These are phyloP conservation scores for Trypanosoma cruzi DNA, from an alignment of 208 protist genomes.

Conservation along the genomic window DNA sequence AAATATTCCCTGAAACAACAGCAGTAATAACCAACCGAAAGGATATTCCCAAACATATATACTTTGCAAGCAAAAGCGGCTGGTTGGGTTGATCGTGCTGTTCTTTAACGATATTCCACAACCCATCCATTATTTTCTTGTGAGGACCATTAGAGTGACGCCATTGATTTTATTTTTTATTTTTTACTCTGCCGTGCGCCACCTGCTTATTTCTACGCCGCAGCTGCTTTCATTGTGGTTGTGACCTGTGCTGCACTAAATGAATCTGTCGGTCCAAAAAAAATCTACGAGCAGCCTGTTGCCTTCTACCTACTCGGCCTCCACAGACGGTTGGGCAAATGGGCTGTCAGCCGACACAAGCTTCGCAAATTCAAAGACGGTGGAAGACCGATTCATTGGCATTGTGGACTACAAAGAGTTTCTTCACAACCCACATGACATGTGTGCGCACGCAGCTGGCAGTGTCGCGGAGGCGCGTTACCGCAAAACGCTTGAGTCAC, in stretches of 20 bases:
- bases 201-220: background rate
- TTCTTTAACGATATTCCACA: background rate
- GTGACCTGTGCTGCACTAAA: background rate
- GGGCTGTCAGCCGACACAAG: background rate
- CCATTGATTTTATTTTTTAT: background rate
- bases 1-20: background rate
- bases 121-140: background rate
- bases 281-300: background rate
- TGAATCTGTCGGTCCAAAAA: background rate
- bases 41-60: background rate
- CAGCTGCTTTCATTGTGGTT: background rate
- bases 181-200: background rate
- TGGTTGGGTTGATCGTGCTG: background rate
- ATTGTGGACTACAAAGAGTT: constrained; percentile 28
- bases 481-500: constrained; percentile 19
- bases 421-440: constrained; percentile 21
- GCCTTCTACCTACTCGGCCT: background rate
- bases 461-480: constrained; percentile 20
- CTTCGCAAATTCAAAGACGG: background rate
- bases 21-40: too few species aligned
- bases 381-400: constrained; percentile 32
- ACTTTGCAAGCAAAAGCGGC: background rate
- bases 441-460: background rate
- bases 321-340: background rate
- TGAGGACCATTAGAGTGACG: background rate